Conservation (phyloP, 495 filamentous ascomycete genomes). For the Amphirosellinia nigrospora region DNA sequence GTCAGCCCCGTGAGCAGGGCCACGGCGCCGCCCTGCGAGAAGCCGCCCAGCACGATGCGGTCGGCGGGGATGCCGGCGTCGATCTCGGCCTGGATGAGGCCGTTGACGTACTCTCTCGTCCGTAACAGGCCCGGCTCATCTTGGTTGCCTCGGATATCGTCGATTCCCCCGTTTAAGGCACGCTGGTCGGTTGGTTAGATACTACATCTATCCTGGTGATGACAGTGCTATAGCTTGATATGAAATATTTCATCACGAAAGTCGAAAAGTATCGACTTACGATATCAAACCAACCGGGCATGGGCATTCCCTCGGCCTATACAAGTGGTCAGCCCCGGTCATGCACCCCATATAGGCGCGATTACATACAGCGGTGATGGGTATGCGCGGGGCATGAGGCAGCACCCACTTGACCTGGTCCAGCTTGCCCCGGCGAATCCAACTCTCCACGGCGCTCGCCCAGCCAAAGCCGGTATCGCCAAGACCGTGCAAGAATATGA, state of each 20-base stretch:
- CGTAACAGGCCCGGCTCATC: slow-evolving; percentile 82
- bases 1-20: slow-evolving; percentile 72
- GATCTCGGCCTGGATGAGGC: slow-evolving; percentile 81
- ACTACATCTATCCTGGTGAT: slow-evolving; percentile 18
- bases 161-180: slow-evolving; percentile 35
- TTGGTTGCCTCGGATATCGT: slow-evolving; percentile 50
- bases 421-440: slow-evolving; percentile 81
- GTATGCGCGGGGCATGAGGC: slow-evolving; percentile 89
- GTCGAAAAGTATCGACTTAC: slow-evolving; percentile 56
- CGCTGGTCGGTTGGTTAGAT: slow-evolving; percentile 26
- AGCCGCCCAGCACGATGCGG: slow-evolving; percentile 81
- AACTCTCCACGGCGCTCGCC: slow-evolving; percentile 85
- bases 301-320: slow-evolving; percentile 79
- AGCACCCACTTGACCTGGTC: slow-evolving; percentile 92
- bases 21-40: slow-evolving; percentile 63
- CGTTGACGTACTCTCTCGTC: slow-evolving; percentile 76
- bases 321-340: slow-evolving; percentile 12
- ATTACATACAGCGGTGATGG: slow-evolving; percentile 78
- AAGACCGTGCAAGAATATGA: slow-evolving; percentile 91
- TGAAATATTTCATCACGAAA: neutral
- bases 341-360: neutral
- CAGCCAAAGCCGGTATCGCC: slow-evolving; percentile 83
- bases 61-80: slow-evolving; percentile 80
- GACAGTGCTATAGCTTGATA: neutral
- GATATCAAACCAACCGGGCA: slow-evolving; percentile 96